Evolutionary conservation across 2,329 filamentous ascomycete species (phyloP).

Genomic region (Alternaria sp.): DNA sequence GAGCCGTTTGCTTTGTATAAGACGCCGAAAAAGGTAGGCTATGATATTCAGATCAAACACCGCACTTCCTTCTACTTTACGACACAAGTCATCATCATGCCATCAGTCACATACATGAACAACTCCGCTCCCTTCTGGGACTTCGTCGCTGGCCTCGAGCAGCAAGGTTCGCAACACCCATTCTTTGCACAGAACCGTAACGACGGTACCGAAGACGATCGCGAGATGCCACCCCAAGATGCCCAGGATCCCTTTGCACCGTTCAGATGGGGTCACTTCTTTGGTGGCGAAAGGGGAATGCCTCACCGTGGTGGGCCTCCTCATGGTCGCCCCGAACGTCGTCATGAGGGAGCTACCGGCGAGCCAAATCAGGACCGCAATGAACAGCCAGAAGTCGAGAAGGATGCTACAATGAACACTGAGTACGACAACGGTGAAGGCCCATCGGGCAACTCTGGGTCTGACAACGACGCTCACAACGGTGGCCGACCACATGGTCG

Average conservation of each 20-base stretch:
- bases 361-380: slow-evolving; percentile 7
- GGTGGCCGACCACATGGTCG: slow-evolving; percentile 20
- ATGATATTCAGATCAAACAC: slow-evolving; percentile 5
- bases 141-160: slow-evolving; percentile 59
- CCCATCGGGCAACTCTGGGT: slow-evolving; percentile 34
- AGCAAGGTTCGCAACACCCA: slow-evolving; percentile 53
- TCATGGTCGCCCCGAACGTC: slow-evolving; percentile 27
- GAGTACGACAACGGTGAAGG: slow-evolving; percentile 39
- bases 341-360: slow-evolving; percentile 19
- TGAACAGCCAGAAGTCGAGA: slow-evolving; percentile 14
- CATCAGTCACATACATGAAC: slow-evolving; percentile 61
- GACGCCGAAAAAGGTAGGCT: slow-evolving; percentile 16
- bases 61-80: slow-evolving; percentile 12
- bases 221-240: slow-evolving; percentile 22
- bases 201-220: slow-evolving; percentile 26
- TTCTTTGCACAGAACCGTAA: slow-evolving; percentile 51
- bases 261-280: slow-evolving; percentile 45
- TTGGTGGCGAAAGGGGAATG: slow-evolving; percentile 31
- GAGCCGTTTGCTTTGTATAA: slow-evolving; percentile 32
- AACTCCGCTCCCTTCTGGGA: slow-evolving; percentile 63
- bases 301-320: slow-evolving; percentile 41
- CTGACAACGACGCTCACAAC: slow-evolving; percentile 26
- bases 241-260: slow-evolving; percentile 32
- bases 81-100: slow-evolving; percentile 48
- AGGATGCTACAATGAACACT: slow-evolving; percentile 20